Evolutionary conservation across 352 stramenopile species (phyloP).

Genomic region (Phytopythium ostracodes): DNA sequence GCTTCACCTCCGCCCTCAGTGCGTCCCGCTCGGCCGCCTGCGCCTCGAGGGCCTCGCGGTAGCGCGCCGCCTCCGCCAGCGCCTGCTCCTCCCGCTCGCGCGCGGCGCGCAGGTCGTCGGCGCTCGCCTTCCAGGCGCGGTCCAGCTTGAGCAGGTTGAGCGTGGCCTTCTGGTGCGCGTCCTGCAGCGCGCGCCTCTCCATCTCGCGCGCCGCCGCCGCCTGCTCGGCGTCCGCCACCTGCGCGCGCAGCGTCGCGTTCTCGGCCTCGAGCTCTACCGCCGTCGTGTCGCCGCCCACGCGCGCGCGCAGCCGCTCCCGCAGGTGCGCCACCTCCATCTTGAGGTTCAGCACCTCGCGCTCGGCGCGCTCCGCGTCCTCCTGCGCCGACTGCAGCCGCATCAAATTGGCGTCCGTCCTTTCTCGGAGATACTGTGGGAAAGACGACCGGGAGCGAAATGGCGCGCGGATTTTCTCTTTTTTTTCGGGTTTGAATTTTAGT

Average conservation of each 20-base stretch:
- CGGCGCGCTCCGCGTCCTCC: slow-evolving; percentile 41
- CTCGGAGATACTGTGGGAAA: neutral
- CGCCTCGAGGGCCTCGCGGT: slow-evolving; percentile 17
- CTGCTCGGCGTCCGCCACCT: slow-evolving; percentile 50
- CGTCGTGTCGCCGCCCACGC: slow-evolving; percentile 70
- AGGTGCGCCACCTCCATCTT: slow-evolving; percentile 84
- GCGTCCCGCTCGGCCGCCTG: slow-evolving; percentile 9
- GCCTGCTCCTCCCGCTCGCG: slow-evolving; percentile 20
- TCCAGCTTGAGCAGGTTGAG: slow-evolving; percentile 67
- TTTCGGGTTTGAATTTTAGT: neutral
- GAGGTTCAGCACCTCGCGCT: slow-evolving; percentile 78
- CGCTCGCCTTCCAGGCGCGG: slow-evolving; percentile 63
- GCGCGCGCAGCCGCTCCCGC: slow-evolving; percentile 58
- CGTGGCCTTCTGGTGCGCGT: slow-evolving; percentile 65
- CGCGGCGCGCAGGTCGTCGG: slow-evolving; percentile 14
- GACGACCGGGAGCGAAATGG: neutral
- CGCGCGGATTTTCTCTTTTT: neutral
- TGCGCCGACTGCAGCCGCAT: slow-evolving; percentile 43
- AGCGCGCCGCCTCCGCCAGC: slow-evolving; percentile 17
- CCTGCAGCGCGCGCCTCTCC: slow-evolving; percentile 43
- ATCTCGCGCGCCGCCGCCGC: slow-evolving; percentile 33
- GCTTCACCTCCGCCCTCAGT: slow-evolving; percentile 11
- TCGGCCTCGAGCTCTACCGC: slow-evolving; percentile 77
- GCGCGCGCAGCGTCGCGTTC: slow-evolving; percentile 58
- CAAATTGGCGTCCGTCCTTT: neutral